phyloP scores from a whole-genome alignment of 208 protist genomes.

The Kentomonas sorsogonicus region DNA sequence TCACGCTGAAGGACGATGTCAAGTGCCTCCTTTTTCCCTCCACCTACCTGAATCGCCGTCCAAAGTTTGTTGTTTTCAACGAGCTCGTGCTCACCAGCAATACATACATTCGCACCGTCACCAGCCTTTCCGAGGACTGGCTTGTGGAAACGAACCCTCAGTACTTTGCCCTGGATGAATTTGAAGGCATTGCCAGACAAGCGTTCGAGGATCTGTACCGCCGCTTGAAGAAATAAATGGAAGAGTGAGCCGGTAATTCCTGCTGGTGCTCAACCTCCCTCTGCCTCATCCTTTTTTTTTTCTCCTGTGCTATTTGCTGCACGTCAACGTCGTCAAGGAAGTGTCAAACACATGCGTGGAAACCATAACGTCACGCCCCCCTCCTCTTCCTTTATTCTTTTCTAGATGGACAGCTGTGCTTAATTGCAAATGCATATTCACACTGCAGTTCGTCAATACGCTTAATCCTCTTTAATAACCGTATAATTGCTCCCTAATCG shows the following conservation, averaged over 20 bases:
- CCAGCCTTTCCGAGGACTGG: conserved; percentile 94
- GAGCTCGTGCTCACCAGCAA: conserved; percentile 95
- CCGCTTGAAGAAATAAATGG: conserved; percentile 16
- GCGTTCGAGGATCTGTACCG: conserved; percentile 79
- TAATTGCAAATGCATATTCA: too few species aligned
- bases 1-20: conserved; percentile 96
- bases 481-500: too few species aligned
- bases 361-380: too few species aligned
- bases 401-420: too few species aligned
- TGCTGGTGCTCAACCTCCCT: too few species aligned
- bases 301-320: too few species aligned
- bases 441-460: too few species aligned
- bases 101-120: conserved; percentile 96
- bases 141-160: conserved; percentile 75
- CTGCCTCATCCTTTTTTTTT: conserved; percentile 17
- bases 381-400: too few species aligned
- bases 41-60: conserved; percentile 91
- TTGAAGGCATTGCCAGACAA: conserved; percentile 71
- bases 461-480: too few species aligned
- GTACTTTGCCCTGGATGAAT: conserved; percentile 83
- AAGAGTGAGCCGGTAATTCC: conserved; percentile 7
- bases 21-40: conserved; percentile 87
- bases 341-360: too few species aligned
- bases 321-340: too few species aligned
- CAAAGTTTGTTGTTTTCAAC: conserved; percentile 98